phyloP scores from a whole-genome alignment of 805 yeast species.

The Ogataea methylovora region DNA sequence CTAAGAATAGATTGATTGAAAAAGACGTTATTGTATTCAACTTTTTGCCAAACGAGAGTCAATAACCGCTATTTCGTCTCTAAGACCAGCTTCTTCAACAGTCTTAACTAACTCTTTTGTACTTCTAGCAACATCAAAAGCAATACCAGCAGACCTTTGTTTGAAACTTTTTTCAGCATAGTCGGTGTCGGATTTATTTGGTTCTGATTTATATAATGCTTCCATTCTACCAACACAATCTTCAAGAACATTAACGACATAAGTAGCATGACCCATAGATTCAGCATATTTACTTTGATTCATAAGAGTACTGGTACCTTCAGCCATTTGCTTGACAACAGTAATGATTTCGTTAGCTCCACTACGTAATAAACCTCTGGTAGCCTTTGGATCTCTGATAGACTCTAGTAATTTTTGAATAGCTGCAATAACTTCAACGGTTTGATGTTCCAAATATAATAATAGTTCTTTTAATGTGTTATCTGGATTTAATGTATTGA shows the following conservation, averaged over 20 bases:
- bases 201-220: conserved; percentile 44
- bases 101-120: conserved; percentile 94
- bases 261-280: conserved; percentile 82
- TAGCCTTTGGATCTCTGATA: conserved; percentile 69
- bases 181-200: conserved; percentile 39
- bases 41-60: conserved; percentile 46
- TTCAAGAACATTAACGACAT: conserved; percentile 80
- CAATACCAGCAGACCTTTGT: conserved; percentile 91
- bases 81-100: conserved; percentile 88
- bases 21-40: too few species aligned
- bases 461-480: conserved; percentile 79
- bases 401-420: conserved; percentile 76
- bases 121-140: conserved; percentile 93
- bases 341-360: conserved; percentile 70
- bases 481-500: conserved; percentile 82
- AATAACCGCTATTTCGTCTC: conserved; percentile 75
- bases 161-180: conserved; percentile 85
- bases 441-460: conserved; percentile 85
- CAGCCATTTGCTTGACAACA: conserved; percentile 82
- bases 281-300: conserved; percentile 78
- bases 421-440: conserved; percentile 83
- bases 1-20: too few species aligned
- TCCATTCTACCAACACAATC: conserved; percentile 85
- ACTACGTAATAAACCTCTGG: conserved; percentile 62
- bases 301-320: conserved; percentile 83